Evolutionary conservation across 345 rosid species (phyloP), one percentile per base, ranked within the genome.

Genomic region (Laguncularia racemosa): DNA sequence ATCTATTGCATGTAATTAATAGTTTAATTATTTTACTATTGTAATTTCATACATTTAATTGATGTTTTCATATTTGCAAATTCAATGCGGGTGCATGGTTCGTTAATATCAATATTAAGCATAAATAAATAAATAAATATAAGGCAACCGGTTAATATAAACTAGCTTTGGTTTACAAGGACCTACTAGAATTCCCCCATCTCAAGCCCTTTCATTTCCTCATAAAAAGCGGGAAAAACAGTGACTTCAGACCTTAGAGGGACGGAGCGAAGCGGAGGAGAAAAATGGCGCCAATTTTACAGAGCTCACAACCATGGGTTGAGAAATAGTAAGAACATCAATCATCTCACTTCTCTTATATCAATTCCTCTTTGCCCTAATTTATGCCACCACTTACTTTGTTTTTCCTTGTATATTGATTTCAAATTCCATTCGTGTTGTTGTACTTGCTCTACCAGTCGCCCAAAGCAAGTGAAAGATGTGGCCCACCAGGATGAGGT

Each of bases 401-500:
- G 54, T 53, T 12, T 3, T 43, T 28, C n/a, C 20, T 12, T 38
- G 20, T 33, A 13, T 40, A n/a, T 17, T 11, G 8, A 1, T 16
- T 14, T 58, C 1, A 48, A 18, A 20, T 21, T 48, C 21, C 20
- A 46, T 63, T 58, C 61, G 26, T 21, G 21, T 48, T 50, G 59
- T 55, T 15, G 65, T 59, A 28, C 46, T 66, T 20, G 17, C 55
- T 67, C 1, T 10, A 13, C 44, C 46, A 89, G 98, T 69, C 96
- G 97, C 51, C 98, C 98, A 18, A 89, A 67, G 84, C 90, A 83
- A 69, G 91, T 86, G 49, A 89, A 84, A 64, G 98, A 89, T 58
- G 98, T 84, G 50, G 95, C 93, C 16, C 91, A 92, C 63, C 99
- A 93, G 77, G 97, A 93, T 14, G 99, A 89, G 81, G 97, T 93